Evolutionary conservation across 176 grass and related monocot genomes (phyloP).

Genomic region (Carex littledalei): DNA sequence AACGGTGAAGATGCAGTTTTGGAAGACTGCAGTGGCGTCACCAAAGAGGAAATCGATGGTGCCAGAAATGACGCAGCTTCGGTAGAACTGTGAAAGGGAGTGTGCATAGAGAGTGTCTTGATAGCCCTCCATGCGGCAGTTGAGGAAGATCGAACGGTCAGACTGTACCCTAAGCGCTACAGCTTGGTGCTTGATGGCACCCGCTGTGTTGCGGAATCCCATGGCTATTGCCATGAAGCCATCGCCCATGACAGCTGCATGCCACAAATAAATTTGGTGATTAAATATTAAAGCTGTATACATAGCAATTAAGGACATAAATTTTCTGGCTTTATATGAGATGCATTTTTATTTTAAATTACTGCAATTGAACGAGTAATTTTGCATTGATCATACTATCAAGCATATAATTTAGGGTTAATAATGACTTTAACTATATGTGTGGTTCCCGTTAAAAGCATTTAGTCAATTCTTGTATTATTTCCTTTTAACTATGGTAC

Average conservation of each 20-base stretch:
- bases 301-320: background rate
- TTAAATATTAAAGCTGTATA: background rate
- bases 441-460: background rate
- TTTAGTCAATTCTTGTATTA: background rate
- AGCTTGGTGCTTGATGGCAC: constrained; percentile 70
- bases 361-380: background rate
- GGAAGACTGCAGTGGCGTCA: constrained; percentile 79
- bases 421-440: background rate
- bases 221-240: constrained; percentile 77
- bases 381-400: background rate
- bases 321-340: background rate
- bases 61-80: constrained; percentile 68
- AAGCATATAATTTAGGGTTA: background rate
- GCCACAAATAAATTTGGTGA: background rate
- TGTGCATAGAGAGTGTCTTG: constrained; percentile 98
- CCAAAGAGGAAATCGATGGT: constrained; percentile 95
- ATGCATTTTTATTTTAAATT: background rate
- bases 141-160: constrained; percentile 78
- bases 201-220: constrained; percentile 85
- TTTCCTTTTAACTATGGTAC: background rate
- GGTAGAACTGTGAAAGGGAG: constrained; percentile 79
- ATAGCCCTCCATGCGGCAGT: constrained; percentile 77
- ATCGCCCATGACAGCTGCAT: constrained; percentile 47
- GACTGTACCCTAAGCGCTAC: constrained; percentile 76
- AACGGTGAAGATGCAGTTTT: constrained; percentile 66